Evolutionary conservation across 257 asterid species (phyloP), one percentile per base, ranked within the genome.

Genomic region (Solanum chiquidenum): DNA sequence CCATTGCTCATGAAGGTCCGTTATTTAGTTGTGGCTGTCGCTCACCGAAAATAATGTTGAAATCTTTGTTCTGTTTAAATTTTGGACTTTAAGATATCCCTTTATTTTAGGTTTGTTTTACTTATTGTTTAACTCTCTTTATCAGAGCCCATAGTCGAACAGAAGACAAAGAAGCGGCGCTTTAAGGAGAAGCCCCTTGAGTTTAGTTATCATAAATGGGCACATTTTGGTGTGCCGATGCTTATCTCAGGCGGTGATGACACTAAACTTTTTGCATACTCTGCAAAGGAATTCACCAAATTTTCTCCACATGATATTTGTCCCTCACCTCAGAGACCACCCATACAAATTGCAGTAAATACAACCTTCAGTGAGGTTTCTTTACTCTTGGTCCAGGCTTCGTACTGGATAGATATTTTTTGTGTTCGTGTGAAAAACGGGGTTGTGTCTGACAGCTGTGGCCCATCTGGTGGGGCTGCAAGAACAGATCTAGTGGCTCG

Each of bases 241-340:
- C 98, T 97, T 82, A 94, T 97, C 73, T 97, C 99, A 8, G 98
- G 94, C 86, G 98, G 98, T 60, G 99, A 96, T 83, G 99, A 97
- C 87, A 85, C 95, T 66, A 95, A 94, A 89, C 94, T 95, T 85
- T 95, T 92, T 92, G 98, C 98, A 80, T 94, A 93, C 91, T 94
- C 98, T 88, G 98, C 91, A 4, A 93, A 91, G 90, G 98, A 95
- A 90, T 95, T 94, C 83, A 92, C 98, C 34, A 95, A 93, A 89
- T 95, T 93, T 86, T 93, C 96, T 55, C 98, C 98, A 7, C 98
- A 94, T 88, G 98, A 95, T 88, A 94, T 95, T 86, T 95, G 95
- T 84, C 98, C 98, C 86, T 95, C 98, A 87, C 98, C 98, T 7
- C 98, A 94, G 90, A 90, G 98, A 90, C 89, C 93, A 90, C 93